Conservation (phyloP, 2,329 filamentous ascomycete species). For the Fusarium sp. region DNA sequence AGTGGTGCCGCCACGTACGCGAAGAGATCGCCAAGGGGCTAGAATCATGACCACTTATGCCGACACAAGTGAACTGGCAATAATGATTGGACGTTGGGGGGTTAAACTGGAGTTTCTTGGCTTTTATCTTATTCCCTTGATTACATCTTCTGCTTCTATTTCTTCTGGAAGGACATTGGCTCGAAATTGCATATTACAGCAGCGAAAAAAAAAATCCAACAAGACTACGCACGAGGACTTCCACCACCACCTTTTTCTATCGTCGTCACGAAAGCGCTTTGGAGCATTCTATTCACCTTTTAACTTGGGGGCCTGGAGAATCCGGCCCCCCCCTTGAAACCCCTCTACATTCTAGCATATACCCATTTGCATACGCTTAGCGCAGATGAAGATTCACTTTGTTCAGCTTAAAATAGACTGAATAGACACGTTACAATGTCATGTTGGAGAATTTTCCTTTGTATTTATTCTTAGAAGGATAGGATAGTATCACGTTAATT, state of each 20-base stretch:
- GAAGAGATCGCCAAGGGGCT: constrained; percentile 84
- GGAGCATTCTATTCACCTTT: constrained; percentile 31
- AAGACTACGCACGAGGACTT: constrained; percentile 18
- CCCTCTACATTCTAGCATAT: constrained; percentile 51
- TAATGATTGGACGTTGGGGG: constrained; percentile 45
- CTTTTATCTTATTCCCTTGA: constrained; percentile 10
- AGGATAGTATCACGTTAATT: neutral
- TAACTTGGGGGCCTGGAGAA: constrained; percentile 23
- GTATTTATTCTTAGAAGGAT: neutral
- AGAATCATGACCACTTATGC: constrained; percentile 48
- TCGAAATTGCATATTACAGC: constrained; percentile 41
- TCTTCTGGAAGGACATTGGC: constrained; percentile 26
- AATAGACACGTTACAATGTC: constrained; percentile 26
- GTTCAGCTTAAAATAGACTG: constrained; percentile 38
- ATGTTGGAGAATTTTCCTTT: neutral
- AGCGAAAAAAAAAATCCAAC: neutral
- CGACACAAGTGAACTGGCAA: constrained; percentile 13
- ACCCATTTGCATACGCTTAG: constrained; percentile 51
- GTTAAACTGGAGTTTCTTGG: constrained; percentile 41
- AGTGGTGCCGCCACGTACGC: constrained; percentile 86
- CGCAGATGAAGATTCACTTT: constrained; percentile 42
- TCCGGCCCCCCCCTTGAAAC: constrained; percentile 22
- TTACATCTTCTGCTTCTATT: constrained; percentile 12
- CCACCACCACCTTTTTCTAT: constrained; percentile 3
- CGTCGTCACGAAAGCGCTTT: constrained; percentile 26